phyloP scores from a whole-genome alignment of 1,284 basidiomycete genomes.

The Moesziomyces sp. region DNA sequence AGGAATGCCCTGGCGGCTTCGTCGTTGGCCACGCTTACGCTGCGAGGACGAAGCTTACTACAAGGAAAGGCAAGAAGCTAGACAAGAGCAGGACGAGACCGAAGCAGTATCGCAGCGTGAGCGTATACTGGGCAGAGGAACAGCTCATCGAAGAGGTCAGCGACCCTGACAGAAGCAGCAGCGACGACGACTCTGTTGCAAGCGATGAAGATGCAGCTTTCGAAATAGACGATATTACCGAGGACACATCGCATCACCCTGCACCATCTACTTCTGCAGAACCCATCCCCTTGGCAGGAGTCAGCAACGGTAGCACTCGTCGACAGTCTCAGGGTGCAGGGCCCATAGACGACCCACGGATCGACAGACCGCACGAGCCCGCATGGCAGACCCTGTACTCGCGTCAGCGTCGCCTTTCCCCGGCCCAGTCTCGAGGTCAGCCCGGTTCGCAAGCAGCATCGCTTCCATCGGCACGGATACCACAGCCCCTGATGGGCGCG shows the following conservation, averaged over 20 bases:
- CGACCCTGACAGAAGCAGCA: constrained; percentile 21
- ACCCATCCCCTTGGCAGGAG: background rate
- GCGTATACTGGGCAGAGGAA: constrained; percentile 50
- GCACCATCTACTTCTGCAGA: background rate
- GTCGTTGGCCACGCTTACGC: constrained; percentile 45
- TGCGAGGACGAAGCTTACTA: constrained; percentile 2
- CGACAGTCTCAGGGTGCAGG: constrained; percentile 2
- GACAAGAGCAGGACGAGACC: background rate
- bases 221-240: background rate
- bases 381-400: constrained; percentile 48
- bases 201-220: background rate
- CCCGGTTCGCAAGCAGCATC: background rate
- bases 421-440: background rate
- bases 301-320: background rate
- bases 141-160: constrained; percentile 41
- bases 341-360: constrained; percentile 9
- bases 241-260: background rate
- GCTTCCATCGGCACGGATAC: background rate
- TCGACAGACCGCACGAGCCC: constrained; percentile 26
- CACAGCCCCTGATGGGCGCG: background rate
- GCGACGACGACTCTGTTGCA: constrained; percentile 1
- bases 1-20: constrained; percentile 39
- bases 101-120: constrained; percentile 27
- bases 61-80: background rate
- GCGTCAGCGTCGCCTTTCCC: constrained; percentile 10